These are phyloP conservation scores for Panaeolus cyanescens DNA, from an alignment of 768 basidiomycete genomes.

Conservation along the genomic window DNA sequence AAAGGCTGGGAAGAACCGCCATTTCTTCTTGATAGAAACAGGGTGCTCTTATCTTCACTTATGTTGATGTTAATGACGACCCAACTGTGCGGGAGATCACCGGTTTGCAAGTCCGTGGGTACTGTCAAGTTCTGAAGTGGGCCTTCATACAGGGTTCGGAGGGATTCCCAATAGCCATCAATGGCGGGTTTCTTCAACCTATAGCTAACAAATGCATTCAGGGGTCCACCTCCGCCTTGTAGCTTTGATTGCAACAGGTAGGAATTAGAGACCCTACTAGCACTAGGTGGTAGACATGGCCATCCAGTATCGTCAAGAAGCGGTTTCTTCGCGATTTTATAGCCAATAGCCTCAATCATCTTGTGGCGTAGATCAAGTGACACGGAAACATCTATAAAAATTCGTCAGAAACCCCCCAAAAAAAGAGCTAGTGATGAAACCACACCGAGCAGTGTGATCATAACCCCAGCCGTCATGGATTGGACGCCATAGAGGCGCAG, in stretches of 20 bases:
- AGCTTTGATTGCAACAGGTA: slow-evolving; percentile 16
- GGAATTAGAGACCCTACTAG: slow-evolving; percentile 44
- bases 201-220: too few relatives aligned
- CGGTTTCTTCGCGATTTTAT: slow-evolving; percentile 57
- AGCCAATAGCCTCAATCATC: slow-evolving; percentile 77
- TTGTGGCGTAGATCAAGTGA: slow-evolving; percentile 84
- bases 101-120: slow-evolving; percentile 41
- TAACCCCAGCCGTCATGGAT: slow-evolving; percentile 56
- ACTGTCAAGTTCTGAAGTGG: slow-evolving; percentile 41
- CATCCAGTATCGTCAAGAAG: slow-evolving; percentile 70
- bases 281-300: slow-evolving; percentile 60
- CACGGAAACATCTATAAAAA: slow-evolving; percentile 62
- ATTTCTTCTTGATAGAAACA: slow-evolving; percentile 83
- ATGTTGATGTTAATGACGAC: slow-evolving; percentile 81
- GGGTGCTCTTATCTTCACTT: slow-evolving; percentile 77
- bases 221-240: slow-evolving; percentile 11
- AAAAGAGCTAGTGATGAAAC: not conserved
- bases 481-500: too few relatives aligned
- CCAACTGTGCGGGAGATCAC: slow-evolving; percentile 74
- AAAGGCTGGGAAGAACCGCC: slow-evolving; percentile 55
- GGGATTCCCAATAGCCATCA: too few relatives aligned
- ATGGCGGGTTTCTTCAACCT: too few relatives aligned
- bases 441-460: slow-evolving; percentile 66
- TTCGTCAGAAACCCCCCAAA: not conserved
- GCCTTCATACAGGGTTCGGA: slow-evolving; percentile 46